phyloP scores from a whole-genome alignment of 1,139 yeast species.

The Pichia sp. region DNA sequence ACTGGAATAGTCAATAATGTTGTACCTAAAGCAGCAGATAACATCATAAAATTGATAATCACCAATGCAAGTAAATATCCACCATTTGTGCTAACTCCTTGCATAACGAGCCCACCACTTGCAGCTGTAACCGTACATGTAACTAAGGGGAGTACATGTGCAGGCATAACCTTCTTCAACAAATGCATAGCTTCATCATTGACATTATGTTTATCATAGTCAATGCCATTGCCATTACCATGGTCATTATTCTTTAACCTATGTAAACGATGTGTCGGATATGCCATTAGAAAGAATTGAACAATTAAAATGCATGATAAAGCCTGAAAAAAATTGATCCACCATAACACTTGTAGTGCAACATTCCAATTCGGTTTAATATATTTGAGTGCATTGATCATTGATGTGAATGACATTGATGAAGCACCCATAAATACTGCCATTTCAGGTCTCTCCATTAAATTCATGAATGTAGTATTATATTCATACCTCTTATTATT shows the following conservation, averaged over 20 bases:
- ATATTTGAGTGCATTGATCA: slow-evolving; percentile 46
- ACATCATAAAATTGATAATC: slow-evolving; percentile 47
- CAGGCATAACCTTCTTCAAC: slow-evolving; percentile 7
- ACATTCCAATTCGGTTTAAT: slow-evolving; percentile 30
- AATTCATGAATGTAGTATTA: slow-evolving; percentile 25
- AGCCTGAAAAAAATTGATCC: slow-evolving; percentile 51
- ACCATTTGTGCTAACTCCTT: slow-evolving; percentile 25
- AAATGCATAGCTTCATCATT: not conserved
- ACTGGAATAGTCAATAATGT: slow-evolving; percentile 52
- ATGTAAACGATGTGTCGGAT: slow-evolving; percentile 25
- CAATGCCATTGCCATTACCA: too few relatives aligned
- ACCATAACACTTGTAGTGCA: slow-evolving; percentile 57
- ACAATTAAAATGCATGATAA: slow-evolving; percentile 23
- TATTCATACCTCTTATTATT: too few relatives aligned
- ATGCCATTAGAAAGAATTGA: slow-evolving; percentile 4
- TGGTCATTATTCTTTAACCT: slow-evolving; percentile 28
- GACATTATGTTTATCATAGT: slow-evolving; percentile 27
- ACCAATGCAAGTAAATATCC: slow-evolving; percentile 43
- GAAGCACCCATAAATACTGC: slow-evolving; percentile 58
- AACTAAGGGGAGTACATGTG: slow-evolving; percentile 56
- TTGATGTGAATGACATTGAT: slow-evolving; percentile 70
- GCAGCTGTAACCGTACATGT: slow-evolving; percentile 70
- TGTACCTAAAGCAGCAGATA: slow-evolving; percentile 61
- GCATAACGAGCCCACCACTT: slow-evolving; percentile 49
- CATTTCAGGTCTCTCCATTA: slow-evolving; percentile 41